phyloP scores from a whole-genome alignment of 2,329 filamentous ascomycete species.

The Fusarium nelsonii region DNA sequence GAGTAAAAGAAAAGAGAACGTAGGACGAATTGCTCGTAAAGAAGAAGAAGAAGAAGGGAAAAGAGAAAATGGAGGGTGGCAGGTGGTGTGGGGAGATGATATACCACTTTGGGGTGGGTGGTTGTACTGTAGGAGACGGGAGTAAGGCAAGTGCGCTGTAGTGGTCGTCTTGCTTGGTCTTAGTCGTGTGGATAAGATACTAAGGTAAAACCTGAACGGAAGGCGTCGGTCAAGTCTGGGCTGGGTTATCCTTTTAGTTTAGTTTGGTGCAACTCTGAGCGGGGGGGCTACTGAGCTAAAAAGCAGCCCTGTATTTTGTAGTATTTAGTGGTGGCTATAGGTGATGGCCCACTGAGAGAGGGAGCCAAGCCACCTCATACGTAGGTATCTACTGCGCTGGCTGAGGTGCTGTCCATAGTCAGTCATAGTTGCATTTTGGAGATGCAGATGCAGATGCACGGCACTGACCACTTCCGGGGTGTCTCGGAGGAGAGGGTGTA shows the following conservation, averaged over 20 bases:
- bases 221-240: conserved; percentile 4
- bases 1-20: conserved; percentile 69
- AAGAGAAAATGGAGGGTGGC: conserved; percentile 55
- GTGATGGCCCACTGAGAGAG: conserved; percentile 41
- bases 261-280: conserved; percentile 10
- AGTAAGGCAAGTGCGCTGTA: conserved; percentile 6
- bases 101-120: conserved; percentile 35
- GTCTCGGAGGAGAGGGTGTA: conserved; percentile 31
- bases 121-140: neutral
- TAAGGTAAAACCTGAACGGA: conserved; percentile 3
- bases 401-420: conserved; percentile 4
- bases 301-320: conserved; percentile 39
- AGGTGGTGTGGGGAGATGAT: conserved; percentile 57
- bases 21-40: conserved; percentile 69
- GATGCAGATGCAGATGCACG: conserved; percentile 37
- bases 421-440: conserved; percentile 9
- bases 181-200: conserved; percentile 21
- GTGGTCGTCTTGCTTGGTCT: neutral
- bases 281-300: conserved; percentile 24
- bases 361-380: conserved; percentile 41
- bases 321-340: conserved; percentile 33
- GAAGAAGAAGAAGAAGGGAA: conserved; percentile 57
- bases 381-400: no score
- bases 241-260: conserved; percentile 13
- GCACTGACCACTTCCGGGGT: conserved; percentile 40